Evolutionary conservation across 352 stramenopile genomes (phyloP), one percentile per base, ranked within the genome.

Genomic region (Peronospora destructor): DNA sequence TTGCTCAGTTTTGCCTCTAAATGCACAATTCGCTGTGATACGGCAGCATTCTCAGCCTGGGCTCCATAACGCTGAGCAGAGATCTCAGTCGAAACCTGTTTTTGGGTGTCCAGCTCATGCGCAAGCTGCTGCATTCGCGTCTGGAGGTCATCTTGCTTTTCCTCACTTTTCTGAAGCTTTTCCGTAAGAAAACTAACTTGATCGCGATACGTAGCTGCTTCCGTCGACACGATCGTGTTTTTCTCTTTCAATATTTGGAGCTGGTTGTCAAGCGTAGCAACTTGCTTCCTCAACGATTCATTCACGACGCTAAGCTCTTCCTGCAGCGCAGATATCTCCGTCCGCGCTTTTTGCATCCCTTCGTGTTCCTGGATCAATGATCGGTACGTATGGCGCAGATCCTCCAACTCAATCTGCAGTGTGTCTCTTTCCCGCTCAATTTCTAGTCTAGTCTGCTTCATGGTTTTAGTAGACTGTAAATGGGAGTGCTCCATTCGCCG

Each of bases 121-220:
- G 66, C 42, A 19, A 70, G 33, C 16, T 71, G 59, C 26, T 82
- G 66, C 53, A 80, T 66, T 49, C 85, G 71, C 2, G 66, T 61
- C n/a, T 84, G 68, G 4, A 87, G 52, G 21, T 87, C 73, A 5
- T 59, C 29, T 0, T 84, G 56, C 29, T 73, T 54, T 35, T 83
- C 71, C 33, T 87, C 73, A 2, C 53, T 72, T 12, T 49, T 30
- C 33, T 84, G 71, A 17, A 93, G 53, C 38, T 91, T 84, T 29
- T 89, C 74, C 1, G 79, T 87, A 12, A 93, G 53, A 35, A 86
- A 84, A 34, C 59, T 87, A 16, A 93, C 76, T 59, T 93, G 82
- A n/a, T 89, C 76, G 8, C 79, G 64, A 49, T 87, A 88, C 13
- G 81, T 82, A 4, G 59, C 49, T 13, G 56, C 60, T 55, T 93